Evolutionary conservation across 106 monocot species (phyloP), one percentile per base, ranked within the genome.

Genomic region (Apostasia ramifera): DNA sequence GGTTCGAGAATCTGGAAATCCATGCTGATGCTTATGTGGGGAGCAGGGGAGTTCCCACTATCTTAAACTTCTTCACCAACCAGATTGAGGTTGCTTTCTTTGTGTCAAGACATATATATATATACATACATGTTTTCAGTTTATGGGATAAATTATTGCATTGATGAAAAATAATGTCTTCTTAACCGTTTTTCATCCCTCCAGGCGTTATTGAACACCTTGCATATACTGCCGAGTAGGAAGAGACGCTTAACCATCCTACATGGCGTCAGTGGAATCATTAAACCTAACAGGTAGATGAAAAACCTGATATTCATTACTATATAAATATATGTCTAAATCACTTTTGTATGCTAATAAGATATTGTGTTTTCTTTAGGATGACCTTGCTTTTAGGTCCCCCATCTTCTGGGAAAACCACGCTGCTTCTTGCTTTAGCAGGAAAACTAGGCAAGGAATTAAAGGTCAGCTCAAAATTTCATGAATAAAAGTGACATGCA

Each of bases 1-100:
- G 86, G 39, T 86, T 70, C 54, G 85, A 85, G 74, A 68, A 81
- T 67, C 26, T 85, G 61, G 53, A 71, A 41, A 68, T 85, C 50
- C 48, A 42, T 38, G 80, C 80, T n/a, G 78, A 85, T 38, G 77
- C 73, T 50, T 77, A 68, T 62, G 66, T 85, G 5, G 85, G 85
- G 13, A 59, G 61, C 44, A 76, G 68, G 1, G 68, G 75, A 44
- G 42, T 68, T 6, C 75, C 75, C 2, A 75, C 52, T 5, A 6
- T 38, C 5, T 26, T 75, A 39, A 75, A 75, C 47, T 75, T 68
- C 67, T 68, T 68, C 43, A 75, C 68, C 11, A 75, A 75, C 51
- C 50, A 61, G 26, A 43, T 75, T 15, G 75, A 75, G 61, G 73
- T 72, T 14, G 14, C 9, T 48, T 65, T 61, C 48, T 48, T 26